Evolutionary conservation across 2,329 filamentous ascomycete genomes (phyloP).

Genomic region (Lasiodiplodia sp.): DNA sequence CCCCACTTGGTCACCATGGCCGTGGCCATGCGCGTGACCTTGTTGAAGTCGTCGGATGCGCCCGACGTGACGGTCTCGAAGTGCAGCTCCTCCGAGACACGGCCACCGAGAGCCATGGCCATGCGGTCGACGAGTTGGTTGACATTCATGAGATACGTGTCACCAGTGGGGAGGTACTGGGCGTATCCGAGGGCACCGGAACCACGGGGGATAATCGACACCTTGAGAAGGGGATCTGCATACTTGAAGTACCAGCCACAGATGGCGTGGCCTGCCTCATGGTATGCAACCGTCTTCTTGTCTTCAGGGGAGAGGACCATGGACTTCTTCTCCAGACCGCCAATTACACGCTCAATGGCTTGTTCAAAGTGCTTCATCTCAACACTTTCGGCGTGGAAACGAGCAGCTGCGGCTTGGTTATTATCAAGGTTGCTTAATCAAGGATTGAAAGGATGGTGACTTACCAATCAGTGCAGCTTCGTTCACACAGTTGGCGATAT

Average conservation of each 20-base stretch:
- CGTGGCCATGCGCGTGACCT: slow-evolving; percentile 94
- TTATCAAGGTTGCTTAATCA: slow-evolving; percentile 34
- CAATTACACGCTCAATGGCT: slow-evolving; percentile 96
- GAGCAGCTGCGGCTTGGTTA: slow-evolving; percentile 74
- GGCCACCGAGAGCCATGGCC: slow-evolving; percentile 98
- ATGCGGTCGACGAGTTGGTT: slow-evolving; percentile 98
- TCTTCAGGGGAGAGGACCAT: slow-evolving; percentile 91
- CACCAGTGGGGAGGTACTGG: slow-evolving; percentile 90
- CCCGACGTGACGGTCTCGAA: slow-evolving; percentile 96
- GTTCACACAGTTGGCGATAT: slow-evolving; percentile 98
- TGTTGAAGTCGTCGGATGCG: slow-evolving; percentile 96
- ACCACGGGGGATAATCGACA: slow-evolving; percentile 96
- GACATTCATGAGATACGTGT: slow-evolving; percentile 94
- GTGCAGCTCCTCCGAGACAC: slow-evolving; percentile 94
- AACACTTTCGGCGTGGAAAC: slow-evolving; percentile 79
- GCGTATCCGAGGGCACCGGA: slow-evolving; percentile 94
- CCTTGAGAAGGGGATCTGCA: slow-evolving; percentile 96
- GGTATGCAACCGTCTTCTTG: slow-evolving; percentile 95
- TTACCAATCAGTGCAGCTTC: slow-evolving; percentile 94
- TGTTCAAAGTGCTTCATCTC: slow-evolving; percentile 93
- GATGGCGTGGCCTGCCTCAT: slow-evolving; percentile 97
- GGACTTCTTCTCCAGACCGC: slow-evolving; percentile 96
- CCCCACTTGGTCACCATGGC: slow-evolving; percentile 99
- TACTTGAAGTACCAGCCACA: slow-evolving; percentile 98
- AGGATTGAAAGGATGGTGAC: slow-evolving; percentile 41